A percentile compares a stretch with the other conserved stretches of the same genome.
Evolutionary conservation across 2,329 filamentous ascomycete genomes (phyloP).

Genomic region (Periconia digitata): DNA sequence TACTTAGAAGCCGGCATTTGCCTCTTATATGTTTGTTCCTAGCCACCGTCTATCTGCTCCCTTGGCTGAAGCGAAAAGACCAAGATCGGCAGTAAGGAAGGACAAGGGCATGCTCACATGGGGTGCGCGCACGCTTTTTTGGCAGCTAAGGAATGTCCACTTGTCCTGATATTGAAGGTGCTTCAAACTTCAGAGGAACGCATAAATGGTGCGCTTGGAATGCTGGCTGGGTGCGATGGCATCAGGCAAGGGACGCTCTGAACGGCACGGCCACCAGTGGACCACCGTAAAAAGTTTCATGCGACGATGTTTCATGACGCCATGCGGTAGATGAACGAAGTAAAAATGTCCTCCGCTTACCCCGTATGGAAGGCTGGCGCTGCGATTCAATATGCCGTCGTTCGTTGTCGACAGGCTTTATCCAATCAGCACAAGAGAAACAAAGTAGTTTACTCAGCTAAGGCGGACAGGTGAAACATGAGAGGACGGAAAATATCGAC

Average conservation of each 20-base stretch:
- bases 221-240: slow-evolving; percentile 19
- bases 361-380: neutral
- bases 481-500: neutral
- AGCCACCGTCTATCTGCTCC: slow-evolving; percentile 4
- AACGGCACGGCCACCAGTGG: neutral
- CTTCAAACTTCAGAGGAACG: slow-evolving; percentile 21
- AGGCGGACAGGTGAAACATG: neutral
- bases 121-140: slow-evolving; percentile 17
- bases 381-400: neutral
- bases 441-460: neutral
- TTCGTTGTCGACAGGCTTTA: neutral
- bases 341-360: slow-evolving; percentile 4
- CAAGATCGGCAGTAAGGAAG: slow-evolving; percentile 36
- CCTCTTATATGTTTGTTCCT: slow-evolving; percentile 7
- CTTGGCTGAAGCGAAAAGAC: slow-evolving; percentile 24
- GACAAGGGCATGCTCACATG: slow-evolving; percentile 20
- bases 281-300: neutral
- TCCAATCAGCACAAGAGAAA: neutral
- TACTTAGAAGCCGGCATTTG: neutral
- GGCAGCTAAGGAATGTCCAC: slow-evolving; percentile 6
- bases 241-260: slow-evolving; percentile 19
- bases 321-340: slow-evolving; percentile 5
- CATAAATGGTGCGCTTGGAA: slow-evolving; percentile 20
- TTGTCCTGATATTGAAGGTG: slow-evolving; percentile 7
- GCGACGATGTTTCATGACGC: neutral